Evolutionary conservation across 169 alveolate genomes (phyloP).

Genomic region (Babesia ovis): DNA sequence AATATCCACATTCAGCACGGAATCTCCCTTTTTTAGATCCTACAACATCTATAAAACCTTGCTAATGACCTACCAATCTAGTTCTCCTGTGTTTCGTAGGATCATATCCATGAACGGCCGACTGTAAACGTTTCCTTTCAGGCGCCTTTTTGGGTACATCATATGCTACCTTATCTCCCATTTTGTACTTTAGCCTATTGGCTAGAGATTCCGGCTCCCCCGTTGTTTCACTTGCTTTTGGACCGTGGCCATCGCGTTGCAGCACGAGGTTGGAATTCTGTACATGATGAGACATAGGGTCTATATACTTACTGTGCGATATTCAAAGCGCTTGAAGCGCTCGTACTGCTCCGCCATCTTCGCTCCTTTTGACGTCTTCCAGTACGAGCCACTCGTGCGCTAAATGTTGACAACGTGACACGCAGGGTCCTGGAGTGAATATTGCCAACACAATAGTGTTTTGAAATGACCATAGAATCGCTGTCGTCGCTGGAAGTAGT

Average conservation of each 20-base stretch:
- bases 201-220: conserved; percentile 96
- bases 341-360: conserved; percentile 92
- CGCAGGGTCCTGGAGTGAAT: too few species aligned
- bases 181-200: conserved; percentile 84
- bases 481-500: too few species aligned
- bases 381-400: background rate
- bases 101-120: conserved; percentile 18
- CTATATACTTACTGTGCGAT: conserved; percentile 71
- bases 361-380: conserved; percentile 1
- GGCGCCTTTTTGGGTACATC: conserved; percentile 43
- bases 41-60: conserved; percentile 31
- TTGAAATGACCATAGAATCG: too few species aligned
- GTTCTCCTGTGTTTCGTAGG: conserved; percentile 50
- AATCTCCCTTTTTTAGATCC: conserved; percentile 79
- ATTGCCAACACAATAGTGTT: too few species aligned
- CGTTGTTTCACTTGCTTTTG: conserved; percentile 87
- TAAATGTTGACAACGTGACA: background rate
- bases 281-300: background rate
- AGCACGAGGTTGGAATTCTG: conserved; percentile 87
- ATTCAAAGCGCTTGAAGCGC: conserved; percentile 89
- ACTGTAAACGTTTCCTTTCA: conserved; percentile 34
- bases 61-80: conserved; percentile 61
- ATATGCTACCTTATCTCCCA: conserved; percentile 92
- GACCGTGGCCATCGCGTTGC: conserved; percentile 84
- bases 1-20: conserved; percentile 84